Percentiles rank a stretch among this genome's conserved stretches.
Evolutionary conservation across 345 rosid genomes (phyloP).

Genomic region (Dimocarpus longan): DNA sequence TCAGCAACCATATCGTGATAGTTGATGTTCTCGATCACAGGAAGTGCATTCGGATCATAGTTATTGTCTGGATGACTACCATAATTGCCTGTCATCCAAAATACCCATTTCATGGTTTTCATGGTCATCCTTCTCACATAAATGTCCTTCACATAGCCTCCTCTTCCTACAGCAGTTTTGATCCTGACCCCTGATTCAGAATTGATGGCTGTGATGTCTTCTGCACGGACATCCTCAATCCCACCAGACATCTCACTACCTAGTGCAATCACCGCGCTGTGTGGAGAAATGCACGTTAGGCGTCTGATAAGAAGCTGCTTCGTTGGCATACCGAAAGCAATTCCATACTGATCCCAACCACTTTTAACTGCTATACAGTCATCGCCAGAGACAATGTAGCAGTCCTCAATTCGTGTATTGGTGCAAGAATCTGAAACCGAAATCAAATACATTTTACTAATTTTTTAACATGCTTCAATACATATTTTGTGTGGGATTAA

Average conservation of each 20-base stretch:
- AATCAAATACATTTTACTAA: background rate
- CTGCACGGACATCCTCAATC: constrained; percentile 73
- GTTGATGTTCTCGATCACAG: constrained; percentile 62
- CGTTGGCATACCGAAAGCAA: constrained; percentile 64
- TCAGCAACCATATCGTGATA: constrained; percentile 71
- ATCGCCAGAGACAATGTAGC: constrained; percentile 84
- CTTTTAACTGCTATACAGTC: constrained; percentile 90
- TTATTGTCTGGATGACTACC: constrained; percentile 72
- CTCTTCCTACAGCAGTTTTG: constrained; percentile 78
- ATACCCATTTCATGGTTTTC: constrained; percentile 78
- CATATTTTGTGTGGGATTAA: no score
- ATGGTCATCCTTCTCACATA: constrained; percentile 66
- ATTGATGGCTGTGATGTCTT: constrained; percentile 69
- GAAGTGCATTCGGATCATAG: constrained; percentile 69
- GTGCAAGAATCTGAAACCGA: constrained; percentile 68
- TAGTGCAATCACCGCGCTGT: constrained; percentile 84
- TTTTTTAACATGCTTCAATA: background rate
- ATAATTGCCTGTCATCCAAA: constrained; percentile 91
- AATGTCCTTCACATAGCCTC: constrained; percentile 77
- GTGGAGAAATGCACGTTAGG: constrained; percentile 82
- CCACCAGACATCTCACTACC: constrained; percentile 98
- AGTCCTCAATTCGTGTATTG: constrained; percentile 71
- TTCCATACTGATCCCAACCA: constrained; percentile 89
- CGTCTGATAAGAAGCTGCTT: constrained; percentile 72
- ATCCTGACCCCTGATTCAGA: constrained; percentile 80